These are phyloP conservation scores for Phylloporus rhodoxanthus DNA, from an alignment of 768 basidiomycete genomes.

Conservation along the genomic window DNA sequence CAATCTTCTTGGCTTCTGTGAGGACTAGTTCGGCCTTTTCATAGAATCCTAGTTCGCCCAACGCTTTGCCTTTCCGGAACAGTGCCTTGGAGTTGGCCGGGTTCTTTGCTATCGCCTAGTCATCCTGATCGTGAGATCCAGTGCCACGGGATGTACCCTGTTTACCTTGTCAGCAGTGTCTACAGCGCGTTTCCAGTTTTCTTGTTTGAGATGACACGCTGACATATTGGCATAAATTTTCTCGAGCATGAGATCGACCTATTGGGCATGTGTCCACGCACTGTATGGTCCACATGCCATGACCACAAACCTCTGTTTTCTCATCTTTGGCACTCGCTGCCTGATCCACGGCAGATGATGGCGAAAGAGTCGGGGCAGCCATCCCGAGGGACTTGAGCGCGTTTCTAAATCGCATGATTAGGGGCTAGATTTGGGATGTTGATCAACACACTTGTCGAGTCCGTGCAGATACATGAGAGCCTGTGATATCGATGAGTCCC, in stretches of 20 bases:
- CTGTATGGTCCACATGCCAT: neutral
- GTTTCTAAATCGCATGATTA: conserved; percentile 35
- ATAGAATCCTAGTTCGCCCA: conserved; percentile 69
- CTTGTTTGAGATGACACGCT: conserved; percentile 74
- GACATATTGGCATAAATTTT: conserved; percentile 85
- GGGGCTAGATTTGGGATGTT: neutral
- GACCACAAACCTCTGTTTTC: conserved; percentile 55
- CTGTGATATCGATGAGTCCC: conserved; percentile 31
- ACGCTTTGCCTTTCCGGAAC: conserved; percentile 76
- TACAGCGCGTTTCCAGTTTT: conserved; percentile 71
- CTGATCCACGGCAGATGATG: conserved; percentile 21
- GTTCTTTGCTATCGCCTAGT: conserved; percentile 69
- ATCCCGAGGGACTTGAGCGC: conserved; percentile 51
- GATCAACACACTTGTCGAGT: conserved; percentile 60
- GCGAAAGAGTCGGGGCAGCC: conserved; percentile 1
- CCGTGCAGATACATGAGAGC: conserved; percentile 69
- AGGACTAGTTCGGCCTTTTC: conserved; percentile 67
- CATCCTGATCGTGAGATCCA: neutral
- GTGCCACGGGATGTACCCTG: neutral
- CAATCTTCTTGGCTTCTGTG: conserved; percentile 58
- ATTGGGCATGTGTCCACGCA: neutral
- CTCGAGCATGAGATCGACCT: conserved; percentile 73
- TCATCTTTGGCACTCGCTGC: conserved; percentile 39
- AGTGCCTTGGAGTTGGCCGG: conserved; percentile 71
- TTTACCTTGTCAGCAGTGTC: conserved; percentile 78